Percentiles rank a stretch among this genome's conserved stretches.
Conservation (phyloP, 371 early-diverging fungal genomes). For the Mucor ambiguus region DNA sequence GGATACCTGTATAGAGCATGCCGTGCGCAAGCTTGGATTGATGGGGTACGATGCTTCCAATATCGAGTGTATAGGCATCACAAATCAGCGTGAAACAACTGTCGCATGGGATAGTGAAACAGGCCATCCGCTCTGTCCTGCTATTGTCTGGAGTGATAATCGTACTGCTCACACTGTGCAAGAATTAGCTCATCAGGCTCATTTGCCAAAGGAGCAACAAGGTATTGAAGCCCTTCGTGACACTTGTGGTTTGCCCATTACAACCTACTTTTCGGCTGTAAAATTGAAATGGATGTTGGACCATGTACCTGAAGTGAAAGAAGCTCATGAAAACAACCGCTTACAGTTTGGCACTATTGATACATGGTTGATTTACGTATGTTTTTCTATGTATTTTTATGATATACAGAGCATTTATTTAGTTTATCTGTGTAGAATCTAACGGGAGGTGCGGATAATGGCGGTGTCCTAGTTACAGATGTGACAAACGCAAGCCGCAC, state of each 20-base stretch:
- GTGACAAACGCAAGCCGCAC: conserved; percentile 96
- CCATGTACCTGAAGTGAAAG: conserved; percentile 69
- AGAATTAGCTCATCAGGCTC: conserved; percentile 46
- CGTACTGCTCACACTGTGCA: conserved; percentile 82
- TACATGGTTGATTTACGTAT: conserved; percentile 73
- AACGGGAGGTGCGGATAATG: conserved; percentile 74
- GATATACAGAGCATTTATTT: conserved; percentile 58
- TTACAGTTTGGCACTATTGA: conserved; percentile 90
- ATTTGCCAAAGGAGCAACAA: conserved; percentile 20
- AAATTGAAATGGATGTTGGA: conserved; percentile 94
- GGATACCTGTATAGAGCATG: conserved; percentile 70
- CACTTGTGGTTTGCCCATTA: conserved; percentile 88
- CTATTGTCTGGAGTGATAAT: conserved; percentile 95
- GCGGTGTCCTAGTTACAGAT: conserved; percentile 85
- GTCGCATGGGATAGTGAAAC: conserved; percentile 88
- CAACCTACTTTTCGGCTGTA: conserved; percentile 93
- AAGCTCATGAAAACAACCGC: conserved; percentile 35
- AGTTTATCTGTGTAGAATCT: conserved; percentile 62
- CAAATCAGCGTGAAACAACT: conserved; percentile 96
- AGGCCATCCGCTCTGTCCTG: conserved; percentile 84
- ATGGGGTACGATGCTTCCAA: conserved; percentile 61
- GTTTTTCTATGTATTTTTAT: conserved; percentile 48
- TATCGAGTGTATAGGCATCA: conserved; percentile 86
- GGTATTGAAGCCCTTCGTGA: conserved; percentile 50
- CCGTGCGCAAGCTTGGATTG: conserved; percentile 62